Conservation (phyloP, 2,329 filamentous ascomycete species). For the Colletotrichum echinochloae region DNA sequence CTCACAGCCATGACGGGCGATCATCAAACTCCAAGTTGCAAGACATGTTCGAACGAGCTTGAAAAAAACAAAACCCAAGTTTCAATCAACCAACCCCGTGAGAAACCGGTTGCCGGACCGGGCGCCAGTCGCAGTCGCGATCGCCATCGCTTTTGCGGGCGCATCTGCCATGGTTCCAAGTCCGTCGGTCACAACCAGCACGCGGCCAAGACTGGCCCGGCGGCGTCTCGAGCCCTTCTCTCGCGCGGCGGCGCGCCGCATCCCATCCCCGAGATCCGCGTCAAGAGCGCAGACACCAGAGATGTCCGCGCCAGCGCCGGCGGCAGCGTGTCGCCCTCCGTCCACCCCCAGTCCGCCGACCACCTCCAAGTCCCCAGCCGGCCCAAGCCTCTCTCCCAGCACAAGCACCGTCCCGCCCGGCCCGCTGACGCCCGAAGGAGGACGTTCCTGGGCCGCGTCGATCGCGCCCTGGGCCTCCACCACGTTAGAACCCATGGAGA, state of each 20-base stretch:
- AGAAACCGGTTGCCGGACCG: too few species aligned
- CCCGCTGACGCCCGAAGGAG: background rate
- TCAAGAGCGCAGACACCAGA: background rate
- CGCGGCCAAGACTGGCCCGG: too few species aligned
- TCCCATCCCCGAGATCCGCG: conserved; percentile 3
- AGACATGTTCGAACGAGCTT: background rate
- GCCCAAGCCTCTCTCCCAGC: background rate
- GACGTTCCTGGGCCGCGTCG: background rate
- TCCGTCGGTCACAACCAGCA: too few species aligned
- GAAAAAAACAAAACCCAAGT: fast-evolving
- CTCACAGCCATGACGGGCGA: too few species aligned
- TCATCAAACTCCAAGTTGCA: background rate
- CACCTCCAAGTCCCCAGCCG: conserved; percentile 4
- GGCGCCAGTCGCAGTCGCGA: background rate
- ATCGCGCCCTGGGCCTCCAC: conserved; percentile 14
- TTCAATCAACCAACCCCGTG: background rate
- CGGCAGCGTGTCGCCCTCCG: conserved; percentile 1
- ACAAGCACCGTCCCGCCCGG: background rate
- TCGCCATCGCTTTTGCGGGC: too few species aligned
- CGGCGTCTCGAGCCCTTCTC: too few species aligned
- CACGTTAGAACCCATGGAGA: conserved; percentile 16
- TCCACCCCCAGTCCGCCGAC: background rate
- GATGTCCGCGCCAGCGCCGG: background rate
- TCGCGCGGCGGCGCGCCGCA: background rate
- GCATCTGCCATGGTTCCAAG: too few species aligned